Evolutionary conservation across 352 stramenopile genomes (phyloP), one percentile per base, ranked within the genome.

Genomic region (Phytophthora fragariae): DNA sequence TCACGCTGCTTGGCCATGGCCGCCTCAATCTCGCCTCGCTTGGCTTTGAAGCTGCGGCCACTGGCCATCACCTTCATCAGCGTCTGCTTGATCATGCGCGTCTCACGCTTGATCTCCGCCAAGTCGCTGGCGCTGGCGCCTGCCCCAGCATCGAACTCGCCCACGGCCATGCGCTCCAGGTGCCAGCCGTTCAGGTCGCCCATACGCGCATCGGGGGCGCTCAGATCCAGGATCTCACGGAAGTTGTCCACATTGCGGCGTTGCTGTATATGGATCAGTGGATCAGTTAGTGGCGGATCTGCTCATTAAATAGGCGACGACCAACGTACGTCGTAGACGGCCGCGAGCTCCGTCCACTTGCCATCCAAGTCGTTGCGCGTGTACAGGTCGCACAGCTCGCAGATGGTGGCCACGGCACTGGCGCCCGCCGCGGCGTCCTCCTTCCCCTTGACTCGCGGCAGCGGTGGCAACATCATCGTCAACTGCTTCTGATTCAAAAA

Each of bases 111-210:
- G 75, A 92, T 91, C 39, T 82, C 62, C 6, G 82, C 78, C 52
- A 90, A 75, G 60, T 95, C 84, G 52, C 61, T 76, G 9, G 62
- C 59, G 37, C 54, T 82, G 2, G 72, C 59, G 10, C 65, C 63
- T 3, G 64, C 52, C 7, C 77, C 75, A 24, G 82, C 75, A 19
- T 78, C 88, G n/a, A 88, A 85, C 71, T 95, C 88, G 15, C 84
- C 86, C 33, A 93, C 85, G 0, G 88, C 88, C 86, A 95, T 95
- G 50, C 88, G 88, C 74, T 95, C 88, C 55, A 95, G 63, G 73
- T 93, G 85, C 88, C 88, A 95, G 15, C 82, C 82, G 15, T 85
- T 92, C 11, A 95, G 69, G 27, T 90, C 85, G 33, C 83, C 83
- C 59, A 95, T 75, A 15, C 88, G 80, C 54, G 78, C 78, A 2